Percentiles rank a stretch among this genome's conserved stretches.
These are phyloP conservation scores for Phytophthora megakarya DNA, from an alignment of 352 stramenopile genomes.

Conservation along the genomic window DNA sequence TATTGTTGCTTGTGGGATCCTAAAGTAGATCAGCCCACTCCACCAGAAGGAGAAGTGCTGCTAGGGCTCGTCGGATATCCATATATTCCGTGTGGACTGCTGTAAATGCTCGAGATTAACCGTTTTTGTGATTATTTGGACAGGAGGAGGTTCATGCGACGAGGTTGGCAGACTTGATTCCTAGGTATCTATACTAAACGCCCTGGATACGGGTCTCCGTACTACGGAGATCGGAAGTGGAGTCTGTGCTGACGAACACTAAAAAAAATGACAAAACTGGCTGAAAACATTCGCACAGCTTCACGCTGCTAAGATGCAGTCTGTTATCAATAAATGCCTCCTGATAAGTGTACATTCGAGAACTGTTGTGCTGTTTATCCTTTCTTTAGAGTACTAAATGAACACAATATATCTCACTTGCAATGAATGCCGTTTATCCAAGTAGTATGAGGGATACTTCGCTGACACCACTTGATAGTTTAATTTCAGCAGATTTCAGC, in stretches of 20 bases:
- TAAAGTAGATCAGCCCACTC: not conserved
- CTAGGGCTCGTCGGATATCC: too few species aligned
- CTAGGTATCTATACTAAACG: constrained; percentile 7
- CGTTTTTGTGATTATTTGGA: not conserved
- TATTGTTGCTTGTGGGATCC: not conserved
- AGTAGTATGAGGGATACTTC: too few species aligned
- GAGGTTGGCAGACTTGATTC: constrained; percentile 16
- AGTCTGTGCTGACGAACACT: not conserved
- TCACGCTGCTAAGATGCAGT: not conserved
- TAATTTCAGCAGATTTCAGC: too few species aligned
- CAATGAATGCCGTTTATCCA: too few species aligned
- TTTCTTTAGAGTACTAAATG: too few species aligned
- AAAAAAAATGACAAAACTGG: not conserved
- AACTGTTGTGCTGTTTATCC: too few species aligned
- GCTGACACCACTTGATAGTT: too few species aligned
- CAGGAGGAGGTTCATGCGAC: constrained; percentile 9
- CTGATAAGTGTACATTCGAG: constrained; percentile 7
- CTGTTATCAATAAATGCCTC: not conserved
- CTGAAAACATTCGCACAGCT: not conserved
- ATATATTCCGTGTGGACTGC: too few species aligned
- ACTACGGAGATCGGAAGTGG: not conserved
- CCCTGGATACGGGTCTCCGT: too few species aligned
- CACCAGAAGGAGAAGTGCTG: constrained; percentile 4
- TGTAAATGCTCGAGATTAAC: not conserved
- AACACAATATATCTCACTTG: too few species aligned